Conservation (phyloP, 1,139 yeast genomes). For the Chernovozyma aurita region DNA sequence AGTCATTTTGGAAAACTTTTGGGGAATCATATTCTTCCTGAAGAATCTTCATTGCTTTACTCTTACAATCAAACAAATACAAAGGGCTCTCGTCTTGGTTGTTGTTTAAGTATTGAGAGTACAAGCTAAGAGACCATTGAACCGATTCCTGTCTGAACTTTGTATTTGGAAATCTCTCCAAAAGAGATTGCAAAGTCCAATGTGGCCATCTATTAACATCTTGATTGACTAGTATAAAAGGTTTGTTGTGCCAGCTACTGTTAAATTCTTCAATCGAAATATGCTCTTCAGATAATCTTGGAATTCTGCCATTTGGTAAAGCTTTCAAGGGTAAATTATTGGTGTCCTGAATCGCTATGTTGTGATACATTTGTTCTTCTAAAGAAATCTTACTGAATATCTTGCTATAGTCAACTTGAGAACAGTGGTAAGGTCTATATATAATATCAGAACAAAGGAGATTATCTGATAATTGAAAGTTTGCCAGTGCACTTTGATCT, state of each 20-base stretch:
- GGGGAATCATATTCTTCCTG: slow-evolving; percentile 55
- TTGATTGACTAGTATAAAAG: slow-evolving; percentile 58
- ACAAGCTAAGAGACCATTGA: slow-evolving; percentile 66
- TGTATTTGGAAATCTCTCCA: slow-evolving; percentile 51
- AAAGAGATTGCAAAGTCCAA: slow-evolving; percentile 55
- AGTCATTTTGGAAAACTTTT: slow-evolving; percentile 45
- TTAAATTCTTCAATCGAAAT: slow-evolving; percentile 46
- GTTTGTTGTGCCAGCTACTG: slow-evolving; percentile 43
- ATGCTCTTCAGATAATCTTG: slow-evolving; percentile 39
- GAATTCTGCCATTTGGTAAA: slow-evolving; percentile 36
- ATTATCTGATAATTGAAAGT: slow-evolving; percentile 33
- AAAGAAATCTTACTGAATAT: slow-evolving; percentile 44
- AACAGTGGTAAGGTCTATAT: slow-evolving; percentile 76
- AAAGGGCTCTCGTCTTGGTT: slow-evolving; percentile 81
- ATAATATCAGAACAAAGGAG: slow-evolving; percentile 53
- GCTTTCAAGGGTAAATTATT: slow-evolving; percentile 9
- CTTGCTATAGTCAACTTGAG: slow-evolving; percentile 57
- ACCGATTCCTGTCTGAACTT: slow-evolving; percentile 81
- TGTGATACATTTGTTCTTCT: slow-evolving; percentile 38
- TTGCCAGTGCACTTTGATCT: slow-evolving; percentile 29
- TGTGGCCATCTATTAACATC: slow-evolving; percentile 53
- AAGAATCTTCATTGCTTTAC: slow-evolving; percentile 57
- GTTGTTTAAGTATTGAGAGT: slow-evolving; percentile 53
- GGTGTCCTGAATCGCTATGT: slow-evolving; percentile 15
- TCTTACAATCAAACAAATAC: slow-evolving; percentile 77